Evolutionary conservation across 192 early-diverging fungal species (phyloP).

Genomic region (Phlyctochytrium bullatum): DNA sequence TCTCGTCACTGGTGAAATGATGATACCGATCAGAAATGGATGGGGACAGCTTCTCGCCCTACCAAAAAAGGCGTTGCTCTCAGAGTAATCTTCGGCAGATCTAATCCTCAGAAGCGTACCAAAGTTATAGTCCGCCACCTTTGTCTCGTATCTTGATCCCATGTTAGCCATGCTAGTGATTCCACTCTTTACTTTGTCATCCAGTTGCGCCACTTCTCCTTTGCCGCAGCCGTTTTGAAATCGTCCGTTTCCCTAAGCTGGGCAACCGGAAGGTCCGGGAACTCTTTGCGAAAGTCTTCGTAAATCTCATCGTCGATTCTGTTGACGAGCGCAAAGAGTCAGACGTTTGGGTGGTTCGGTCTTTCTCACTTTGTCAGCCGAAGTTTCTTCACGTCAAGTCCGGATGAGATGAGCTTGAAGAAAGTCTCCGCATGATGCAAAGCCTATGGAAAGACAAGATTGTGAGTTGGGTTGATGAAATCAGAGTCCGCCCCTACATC

Average conservation of each 20-base stretch:
- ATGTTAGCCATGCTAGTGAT: not conserved
- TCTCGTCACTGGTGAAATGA: slow-evolving; percentile 47
- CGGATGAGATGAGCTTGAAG: slow-evolving; percentile 72
- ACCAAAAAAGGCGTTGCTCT: slow-evolving; percentile 89
- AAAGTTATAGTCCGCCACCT: slow-evolving; percentile 91
- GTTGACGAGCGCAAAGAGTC: not conserved
- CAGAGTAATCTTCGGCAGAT: slow-evolving; percentile 73
- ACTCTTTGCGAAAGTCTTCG: slow-evolving; percentile 69
- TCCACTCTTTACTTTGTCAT: slow-evolving; percentile 56
- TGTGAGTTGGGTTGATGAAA: not conserved
- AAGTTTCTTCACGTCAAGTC: slow-evolving; percentile 70
- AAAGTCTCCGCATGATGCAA: slow-evolving; percentile 95
- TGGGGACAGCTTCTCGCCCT: slow-evolving; percentile 23
- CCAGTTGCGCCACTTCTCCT: slow-evolving; percentile 86
- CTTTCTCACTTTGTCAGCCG: slow-evolving; percentile 70
- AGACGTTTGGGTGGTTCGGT: not conserved
- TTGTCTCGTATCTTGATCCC: slow-evolving; percentile 70
- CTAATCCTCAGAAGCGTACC: slow-evolving; percentile 83
- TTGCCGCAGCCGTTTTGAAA: slow-evolving; percentile 79
- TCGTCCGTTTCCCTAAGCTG: slow-evolving; percentile 66
- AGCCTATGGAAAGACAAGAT: slow-evolving; percentile 47
- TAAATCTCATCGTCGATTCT: slow-evolving; percentile 85
- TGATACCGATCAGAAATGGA: slow-evolving; percentile 10
- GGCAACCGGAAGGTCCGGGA: slow-evolving; percentile 73
- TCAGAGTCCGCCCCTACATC: not conserved